phyloP scores from a whole-genome alignment of 148 eudicot species.

The Heliamphora exappendiculata region DNA sequence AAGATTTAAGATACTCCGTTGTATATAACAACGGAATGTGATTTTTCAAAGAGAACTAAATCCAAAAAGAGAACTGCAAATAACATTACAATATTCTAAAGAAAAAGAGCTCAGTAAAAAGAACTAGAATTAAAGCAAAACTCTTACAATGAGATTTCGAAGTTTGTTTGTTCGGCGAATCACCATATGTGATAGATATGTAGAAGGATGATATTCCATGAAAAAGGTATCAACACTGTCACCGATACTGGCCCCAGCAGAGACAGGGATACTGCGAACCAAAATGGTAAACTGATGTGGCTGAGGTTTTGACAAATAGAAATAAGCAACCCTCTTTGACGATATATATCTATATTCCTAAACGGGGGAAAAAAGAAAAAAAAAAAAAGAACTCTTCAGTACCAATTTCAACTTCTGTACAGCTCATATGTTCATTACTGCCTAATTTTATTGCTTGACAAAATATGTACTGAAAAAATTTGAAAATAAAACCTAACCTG shows the following conservation, averaged over 20 bases:
- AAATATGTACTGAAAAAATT: not conserved
- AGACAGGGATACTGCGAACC: constrained; percentile 72
- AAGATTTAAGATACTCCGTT: not conserved
- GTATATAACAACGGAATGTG: not conserved
- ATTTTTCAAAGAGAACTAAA: not conserved
- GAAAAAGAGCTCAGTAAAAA: not conserved
- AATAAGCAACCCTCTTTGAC: constrained; percentile 51
- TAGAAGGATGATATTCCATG: constrained; percentile 59
- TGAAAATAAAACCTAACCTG: not conserved
- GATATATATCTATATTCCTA: constrained; percentile 73
- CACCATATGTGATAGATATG: constrained; percentile 70
- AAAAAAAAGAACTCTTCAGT: constrained; percentile 9
- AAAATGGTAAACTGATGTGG: constrained; percentile 73
- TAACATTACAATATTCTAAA: not conserved
- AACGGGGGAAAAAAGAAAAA: too few species aligned
- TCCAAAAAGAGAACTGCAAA: not conserved
- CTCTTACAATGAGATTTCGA: constrained; percentile 59
- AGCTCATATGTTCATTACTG: not conserved
- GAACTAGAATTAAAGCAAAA: not conserved
- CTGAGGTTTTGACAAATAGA: constrained; percentile 66
- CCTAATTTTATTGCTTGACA: not conserved
- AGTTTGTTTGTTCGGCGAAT: constrained; percentile 70
- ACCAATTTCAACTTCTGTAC: not conserved
- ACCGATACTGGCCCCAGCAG: constrained; percentile 47
- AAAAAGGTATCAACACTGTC: constrained; percentile 69